Conservation (phyloP, 169 alveolate species). For the Neospora caninum region DNA sequence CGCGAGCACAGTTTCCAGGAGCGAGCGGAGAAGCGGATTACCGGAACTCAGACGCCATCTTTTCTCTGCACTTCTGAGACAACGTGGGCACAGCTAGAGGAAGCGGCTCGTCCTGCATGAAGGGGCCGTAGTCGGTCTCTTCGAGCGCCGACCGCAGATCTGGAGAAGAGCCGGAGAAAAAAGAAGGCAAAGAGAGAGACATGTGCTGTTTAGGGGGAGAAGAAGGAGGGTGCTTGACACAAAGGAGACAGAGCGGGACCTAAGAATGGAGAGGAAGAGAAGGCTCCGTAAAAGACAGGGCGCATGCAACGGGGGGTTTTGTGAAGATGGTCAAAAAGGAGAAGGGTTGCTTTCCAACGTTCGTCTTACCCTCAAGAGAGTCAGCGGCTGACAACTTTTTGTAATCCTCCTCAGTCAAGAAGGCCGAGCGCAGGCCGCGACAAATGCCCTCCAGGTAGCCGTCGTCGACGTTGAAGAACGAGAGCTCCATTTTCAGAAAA, state of each 20-base stretch:
- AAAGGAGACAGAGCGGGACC: no score
- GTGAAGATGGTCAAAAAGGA: no score
- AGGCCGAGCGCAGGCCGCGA: conserved; percentile 95
- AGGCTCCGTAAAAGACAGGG: no score
- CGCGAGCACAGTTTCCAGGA: background rate
- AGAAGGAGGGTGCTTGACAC: no score
- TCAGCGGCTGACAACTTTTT: conserved; percentile 86
- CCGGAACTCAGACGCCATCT: conserved; percentile 95
- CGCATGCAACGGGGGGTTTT: no score
- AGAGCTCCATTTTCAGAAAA: conserved; percentile 86
- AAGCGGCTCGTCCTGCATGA: conserved; percentile 93
- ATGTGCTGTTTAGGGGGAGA: no score
- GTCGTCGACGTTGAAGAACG: conserved; percentile 93
- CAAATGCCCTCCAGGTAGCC: conserved; percentile 97
- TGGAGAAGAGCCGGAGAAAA: background rate
- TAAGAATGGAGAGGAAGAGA: no score
- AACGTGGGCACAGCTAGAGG: conserved; percentile 92
- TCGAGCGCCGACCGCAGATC: conserved; percentile 92
- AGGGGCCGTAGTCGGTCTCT: conserved; percentile 97
- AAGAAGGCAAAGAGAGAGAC: background rate
- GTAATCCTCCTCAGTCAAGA: conserved; percentile 95
- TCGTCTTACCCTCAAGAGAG: conserved; percentile 87
- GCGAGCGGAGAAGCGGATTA: conserved; percentile 49
- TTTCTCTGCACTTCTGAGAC: conserved; percentile 92
- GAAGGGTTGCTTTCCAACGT: no score